Evolutionary conservation across 1,284 basidiomycete genomes (phyloP).

Genomic region (Fomes fomentarius): DNA sequence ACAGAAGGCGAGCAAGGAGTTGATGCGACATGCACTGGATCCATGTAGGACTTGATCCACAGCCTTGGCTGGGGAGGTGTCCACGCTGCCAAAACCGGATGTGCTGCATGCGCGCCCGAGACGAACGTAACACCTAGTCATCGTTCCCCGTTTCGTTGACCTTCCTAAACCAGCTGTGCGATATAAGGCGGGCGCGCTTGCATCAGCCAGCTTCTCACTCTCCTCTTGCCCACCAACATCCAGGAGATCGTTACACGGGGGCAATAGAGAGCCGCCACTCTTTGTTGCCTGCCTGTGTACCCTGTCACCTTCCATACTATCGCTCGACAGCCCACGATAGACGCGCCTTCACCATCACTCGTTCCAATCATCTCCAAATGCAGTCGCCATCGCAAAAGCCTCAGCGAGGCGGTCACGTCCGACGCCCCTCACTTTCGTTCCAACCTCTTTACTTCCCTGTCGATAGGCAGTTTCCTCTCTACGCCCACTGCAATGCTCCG

Average conservation of each 20-base stretch:
- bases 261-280: slow-evolving; percentile 19
- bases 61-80: not conserved
- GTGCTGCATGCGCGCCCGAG: slow-evolving; percentile 11
- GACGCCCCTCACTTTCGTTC: slow-evolving; percentile 16
- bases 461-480: slow-evolving; percentile 24
- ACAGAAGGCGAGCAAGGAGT: not conserved
- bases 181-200: slow-evolving; percentile 19
- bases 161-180: slow-evolving; percentile 17
- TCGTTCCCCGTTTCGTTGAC: slow-evolving; percentile 16
- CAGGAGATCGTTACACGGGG: slow-evolving; percentile 22
- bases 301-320: not conserved
- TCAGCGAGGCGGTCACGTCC: slow-evolving; percentile 10
- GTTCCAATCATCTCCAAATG: slow-evolving; percentile 10
- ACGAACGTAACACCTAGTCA: slow-evolving; percentile 13
- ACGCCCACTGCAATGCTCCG: slow-evolving; percentile 22
- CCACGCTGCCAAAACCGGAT: slow-evolving; percentile 8
- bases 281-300: slow-evolving; percentile 14
- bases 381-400: slow-evolving; percentile 8
- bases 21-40: not conserved
- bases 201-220: slow-evolving; percentile 11
- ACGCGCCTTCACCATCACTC: slow-evolving; percentile 8
- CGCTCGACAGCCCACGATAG: not conserved
- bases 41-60: not conserved
- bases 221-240: slow-evolving; percentile 22
- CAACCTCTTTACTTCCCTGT: slow-evolving; percentile 11